Evolutionary conservation across 2,329 filamentous ascomycete genomes (phyloP), one percentile per base, ranked within the genome.

Genomic region (Aspergillus pseudoterreus): DNA sequence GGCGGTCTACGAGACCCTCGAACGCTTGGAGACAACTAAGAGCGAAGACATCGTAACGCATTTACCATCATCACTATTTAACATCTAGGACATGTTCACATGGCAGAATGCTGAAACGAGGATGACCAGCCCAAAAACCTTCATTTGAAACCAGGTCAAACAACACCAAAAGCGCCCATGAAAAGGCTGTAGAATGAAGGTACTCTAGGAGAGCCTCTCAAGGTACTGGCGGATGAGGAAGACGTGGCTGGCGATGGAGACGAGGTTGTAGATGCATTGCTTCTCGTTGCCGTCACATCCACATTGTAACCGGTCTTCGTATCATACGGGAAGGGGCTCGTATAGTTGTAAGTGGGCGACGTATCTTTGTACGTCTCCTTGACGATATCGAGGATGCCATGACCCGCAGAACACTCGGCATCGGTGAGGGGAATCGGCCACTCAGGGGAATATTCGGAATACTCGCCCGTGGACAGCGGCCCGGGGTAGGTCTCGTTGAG

Each of bases 401-500:
- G 57, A 3, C 69, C 68, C 42, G 68, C 67, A 36, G 66, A 66
- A 56, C 68, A 71, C 22, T 57, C 45, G 35, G 57, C 66, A 15
- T 57, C 54, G 14, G 60, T 65, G 27, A 63, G 49, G 3, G 69
- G 65, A 22, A 57, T 56, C 2, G 68, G 57, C 69, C 69, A 71
- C 33, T 49, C 49, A 4, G 66, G 50, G 8, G 59, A 59, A 53
- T 59, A 67, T 30, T 66, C 50, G 17, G 66, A 65, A 52, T 64
- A 59, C 1, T 51, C 53, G 24, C 56, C 53, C 12, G 47, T 50
- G 3, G 68, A 70, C 22, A 70, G 51, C 19, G 69, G 69, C 0
- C 82, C 82, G 2, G 78, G 78, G 51, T 82, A 82, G 6, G 79
- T 82, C 45, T 62, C 62, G 64, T 84, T 84, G 57, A 78, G 75